A percentile compares a stretch with the other conserved stretches of the same genome.
These are phyloP conservation scores for Geotrichum ghanense DNA, from an alignment of 805 yeast genomes.

Conservation along the genomic window DNA sequence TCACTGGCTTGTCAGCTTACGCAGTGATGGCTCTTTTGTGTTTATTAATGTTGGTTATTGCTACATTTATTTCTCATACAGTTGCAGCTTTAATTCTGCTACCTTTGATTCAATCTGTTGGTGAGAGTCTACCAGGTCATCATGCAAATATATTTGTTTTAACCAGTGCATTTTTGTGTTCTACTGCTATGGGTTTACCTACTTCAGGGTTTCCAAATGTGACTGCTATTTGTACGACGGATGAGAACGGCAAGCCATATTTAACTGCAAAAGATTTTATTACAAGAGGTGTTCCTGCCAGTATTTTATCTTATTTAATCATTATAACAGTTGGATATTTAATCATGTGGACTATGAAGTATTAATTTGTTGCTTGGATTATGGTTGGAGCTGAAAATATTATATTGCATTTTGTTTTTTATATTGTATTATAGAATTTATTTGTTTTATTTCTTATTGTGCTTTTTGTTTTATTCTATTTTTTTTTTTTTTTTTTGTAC, in stretches of 20 bases:
- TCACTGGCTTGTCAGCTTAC: conserved; percentile 55
- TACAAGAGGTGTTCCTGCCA: conserved; percentile 81
- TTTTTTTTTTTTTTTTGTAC: too few relatives aligned
- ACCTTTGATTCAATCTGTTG: conserved; percentile 84
- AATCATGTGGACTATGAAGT: conserved; percentile 48
- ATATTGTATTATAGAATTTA: conserved; percentile 1
- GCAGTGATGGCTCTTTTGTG: conserved; percentile 74
- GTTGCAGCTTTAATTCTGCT: conserved; percentile 91
- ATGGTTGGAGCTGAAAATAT: too few relatives aligned
- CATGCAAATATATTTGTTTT: conserved; percentile 76
- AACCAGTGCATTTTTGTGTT: conserved; percentile 58
- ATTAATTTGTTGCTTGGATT: too few relatives aligned
- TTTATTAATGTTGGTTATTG: conserved; percentile 67
- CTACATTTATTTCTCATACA: conserved; percentile 93
- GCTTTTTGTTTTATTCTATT: too few relatives aligned
- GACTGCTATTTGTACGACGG: conserved; percentile 89
- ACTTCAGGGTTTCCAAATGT: conserved; percentile 97
- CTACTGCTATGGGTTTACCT: conserved; percentile 96
- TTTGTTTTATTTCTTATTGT: too few relatives aligned
- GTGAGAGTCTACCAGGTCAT: conserved; percentile 46
- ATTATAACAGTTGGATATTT: conserved; percentile 73
- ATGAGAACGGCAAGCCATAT: conserved; percentile 85
- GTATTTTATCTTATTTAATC: conserved; percentile 59
- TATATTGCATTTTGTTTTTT: background rate
- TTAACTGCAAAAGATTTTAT: conserved; percentile 82